Percentiles rank a stretch among this genome's conserved stretches.
These are phyloP conservation scores for Heliosperma pusillum DNA, from an alignment of 148 eudicot genomes.

Conservation along the genomic window DNA sequence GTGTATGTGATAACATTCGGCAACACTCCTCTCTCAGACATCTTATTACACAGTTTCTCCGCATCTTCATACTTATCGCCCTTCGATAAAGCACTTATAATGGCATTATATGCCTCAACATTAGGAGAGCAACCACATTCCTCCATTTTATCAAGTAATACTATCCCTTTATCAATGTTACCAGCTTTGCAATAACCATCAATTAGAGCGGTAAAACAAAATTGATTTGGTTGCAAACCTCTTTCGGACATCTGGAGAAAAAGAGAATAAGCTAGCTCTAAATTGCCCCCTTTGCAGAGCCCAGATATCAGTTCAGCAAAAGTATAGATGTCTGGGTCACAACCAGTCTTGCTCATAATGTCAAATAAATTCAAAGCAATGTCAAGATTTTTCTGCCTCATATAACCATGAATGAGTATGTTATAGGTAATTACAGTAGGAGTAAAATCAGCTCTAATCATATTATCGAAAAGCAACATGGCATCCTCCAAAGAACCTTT, in stretches of 20 bases:
- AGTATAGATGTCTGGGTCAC: conserved; percentile 57
- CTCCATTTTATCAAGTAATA: conserved; percentile 50
- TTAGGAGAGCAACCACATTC: conserved; percentile 39
- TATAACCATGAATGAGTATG: conserved; percentile 56
- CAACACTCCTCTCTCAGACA: conserved; percentile 40
- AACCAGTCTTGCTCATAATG: conserved; percentile 60
- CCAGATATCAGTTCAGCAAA: conserved; percentile 71
- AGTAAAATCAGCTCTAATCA: conserved; percentile 45
- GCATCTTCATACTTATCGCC: conserved; percentile 45
- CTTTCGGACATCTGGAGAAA: conserved; percentile 50
- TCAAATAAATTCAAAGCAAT: conserved; percentile 62
- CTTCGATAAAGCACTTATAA: conserved; percentile 55
- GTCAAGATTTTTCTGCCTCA: conserved; percentile 33
- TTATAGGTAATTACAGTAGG: conserved; percentile 63
- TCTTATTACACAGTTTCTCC: conserved; percentile 38
- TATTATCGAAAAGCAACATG: conserved; percentile 52
- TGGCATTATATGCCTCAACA: conserved; percentile 54
- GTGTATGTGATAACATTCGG: conserved; percentile 73
- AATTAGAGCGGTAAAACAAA: conserved; percentile 51
- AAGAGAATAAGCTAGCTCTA: conserved; percentile 44
- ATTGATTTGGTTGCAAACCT: conserved; percentile 57
- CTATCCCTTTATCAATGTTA: conserved; percentile 47
- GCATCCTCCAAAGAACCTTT: conserved; percentile 47
- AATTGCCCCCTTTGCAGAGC: conserved; percentile 50
- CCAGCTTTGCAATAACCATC: conserved; percentile 63